Evolutionary conservation across 192 early-diverging fungal species (phyloP), one percentile per base, ranked within the genome.

Genomic region (Rhizophagus prolifer): DNA sequence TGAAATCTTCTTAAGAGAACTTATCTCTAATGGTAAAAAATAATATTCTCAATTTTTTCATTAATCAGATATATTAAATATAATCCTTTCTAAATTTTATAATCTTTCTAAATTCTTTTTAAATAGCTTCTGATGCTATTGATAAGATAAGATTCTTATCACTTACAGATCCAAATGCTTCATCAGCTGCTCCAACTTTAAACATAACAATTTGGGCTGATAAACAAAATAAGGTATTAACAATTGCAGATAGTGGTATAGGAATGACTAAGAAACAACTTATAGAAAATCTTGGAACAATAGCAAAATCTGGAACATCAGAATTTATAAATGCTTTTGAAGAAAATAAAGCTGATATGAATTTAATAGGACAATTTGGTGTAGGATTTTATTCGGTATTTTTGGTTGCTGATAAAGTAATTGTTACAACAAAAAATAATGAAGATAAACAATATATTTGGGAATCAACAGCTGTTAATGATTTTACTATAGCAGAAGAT

Each of bases 371-470:
- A 59, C 96, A 99, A 85, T 99, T 99, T 84, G 98, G 98, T 90
- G 97, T 98, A 34, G 97, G 98, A 41, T 99, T 99, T 86, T 99
- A 99, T 88, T 97, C 95, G 36, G 95, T 94, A 19, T 99, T 96
- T 81, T 87, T 97, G 83, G 94, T 96, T 19, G 97, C 97, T 36
- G 97, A 99, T 86, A 92, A 91, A 82, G 96, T 99, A 41, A 88
- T 90, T 9, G 97, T 99, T 19, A 91, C 93, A 34, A 92, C 91
- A 67, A 98, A 98, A 84, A 88, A 92, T 77, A 96, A 98, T 68
- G 89, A 91, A 34, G 91, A 77, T 77, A 88, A 91, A 74, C 97
- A 98, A 80, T 90, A 95, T 85, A 89, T 98, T 77, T 99, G 98
- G 98, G 91, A 95, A 79, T 96, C 95, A 34, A 88, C 90, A 41